Evolutionary conservation across 805 yeast species (phyloP), one percentile per base, ranked within the genome.

Genomic region (Candida nitratophila): DNA sequence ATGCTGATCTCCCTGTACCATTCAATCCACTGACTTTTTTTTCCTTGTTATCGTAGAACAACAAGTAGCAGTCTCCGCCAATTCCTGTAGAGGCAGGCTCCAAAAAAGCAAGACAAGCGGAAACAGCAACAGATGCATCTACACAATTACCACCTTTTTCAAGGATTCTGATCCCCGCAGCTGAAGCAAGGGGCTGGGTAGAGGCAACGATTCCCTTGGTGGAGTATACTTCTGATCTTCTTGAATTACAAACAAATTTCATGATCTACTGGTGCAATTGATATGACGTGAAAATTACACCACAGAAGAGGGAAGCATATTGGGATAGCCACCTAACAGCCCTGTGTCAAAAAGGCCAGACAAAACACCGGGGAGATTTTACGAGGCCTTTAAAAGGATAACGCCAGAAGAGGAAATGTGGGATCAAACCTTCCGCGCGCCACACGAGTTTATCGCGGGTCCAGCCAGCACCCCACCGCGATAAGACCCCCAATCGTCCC

Each of bases 171-270:
- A 82, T 59, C 3, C 88, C 90, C 0, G 89, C 91, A 1, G 85
- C 78, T 42, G 79, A 77, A 30, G 93, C 95, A 41, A 82, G 61
- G 3, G 91, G 86, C 61, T 86, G 93, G 0, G 90, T 69, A 2
- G 89, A 79, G 1, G 86, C 74, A 2, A 83, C 88, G 40, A 86
- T 77, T 2, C 90, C 93, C 55, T 75, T 76, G 17, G 79, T 65
- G 3, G 90, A 82, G 58, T 82, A 81, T 5, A 84, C 91, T 0
- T 81, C 81, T 1, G 91, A 83, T 43, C 95, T 68, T 53, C 91
- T 68, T 2, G 88, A 82, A 15, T 61, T 51, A 61, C 34, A 37
- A 4, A 29, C 33, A 37, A 37, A 37, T 8, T 22, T 19, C 39
- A 36, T 36, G 19, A 16, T 24, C n/a, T n/a, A n/a, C n/a, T n/a